Percentiles rank a stretch among this genome's conserved stretches.
phyloP scores from a whole-genome alignment of 1,139 yeast species.

The Casaregolazyma lundiana region DNA sequence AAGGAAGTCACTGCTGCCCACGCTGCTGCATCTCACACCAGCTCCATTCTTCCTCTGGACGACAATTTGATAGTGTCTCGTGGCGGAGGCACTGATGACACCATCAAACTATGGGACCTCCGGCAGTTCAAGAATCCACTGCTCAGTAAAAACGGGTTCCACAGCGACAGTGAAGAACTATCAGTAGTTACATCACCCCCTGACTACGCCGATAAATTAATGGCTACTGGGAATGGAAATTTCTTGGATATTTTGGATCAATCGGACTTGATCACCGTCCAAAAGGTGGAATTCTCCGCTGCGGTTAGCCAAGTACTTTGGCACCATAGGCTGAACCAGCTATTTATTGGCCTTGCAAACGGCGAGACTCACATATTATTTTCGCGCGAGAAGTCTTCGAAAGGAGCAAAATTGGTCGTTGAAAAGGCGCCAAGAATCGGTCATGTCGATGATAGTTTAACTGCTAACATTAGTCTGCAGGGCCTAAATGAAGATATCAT shows the following conservation, averaged over 20 bases:
- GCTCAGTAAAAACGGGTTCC: constrained; percentile 26
- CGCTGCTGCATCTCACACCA: constrained; percentile 19
- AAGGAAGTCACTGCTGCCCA: constrained; percentile 26
- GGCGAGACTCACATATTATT: constrained; percentile 36
- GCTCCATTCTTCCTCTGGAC: constrained; percentile 21
- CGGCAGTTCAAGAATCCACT: constrained; percentile 34
- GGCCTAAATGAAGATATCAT: constrained; percentile 26
- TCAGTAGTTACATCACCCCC: constrained; percentile 22
- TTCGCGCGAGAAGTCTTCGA: constrained; percentile 31
- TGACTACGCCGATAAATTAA: constrained; percentile 25
- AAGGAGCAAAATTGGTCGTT: constrained; percentile 36
- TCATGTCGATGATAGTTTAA: constrained; percentile 35
- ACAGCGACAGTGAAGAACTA: constrained; percentile 22
- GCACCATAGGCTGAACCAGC: constrained; percentile 33
- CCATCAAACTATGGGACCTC: constrained; percentile 36
- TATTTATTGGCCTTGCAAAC: constrained; percentile 33
- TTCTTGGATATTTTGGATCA: constrained; percentile 35
- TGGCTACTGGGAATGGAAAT: constrained; percentile 26
- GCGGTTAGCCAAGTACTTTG: constrained; percentile 30
- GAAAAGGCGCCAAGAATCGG: constrained; percentile 34
- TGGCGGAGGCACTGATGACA: constrained; percentile 27
- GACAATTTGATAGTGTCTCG: constrained; percentile 27
- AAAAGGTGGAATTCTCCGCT: constrained; percentile 20
- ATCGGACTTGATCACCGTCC: constrained; percentile 34
- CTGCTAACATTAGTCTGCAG: constrained; percentile 31